Conservation (phyloP, 1,139 yeast species). For the Debaryomyces nepalensis region DNA sequence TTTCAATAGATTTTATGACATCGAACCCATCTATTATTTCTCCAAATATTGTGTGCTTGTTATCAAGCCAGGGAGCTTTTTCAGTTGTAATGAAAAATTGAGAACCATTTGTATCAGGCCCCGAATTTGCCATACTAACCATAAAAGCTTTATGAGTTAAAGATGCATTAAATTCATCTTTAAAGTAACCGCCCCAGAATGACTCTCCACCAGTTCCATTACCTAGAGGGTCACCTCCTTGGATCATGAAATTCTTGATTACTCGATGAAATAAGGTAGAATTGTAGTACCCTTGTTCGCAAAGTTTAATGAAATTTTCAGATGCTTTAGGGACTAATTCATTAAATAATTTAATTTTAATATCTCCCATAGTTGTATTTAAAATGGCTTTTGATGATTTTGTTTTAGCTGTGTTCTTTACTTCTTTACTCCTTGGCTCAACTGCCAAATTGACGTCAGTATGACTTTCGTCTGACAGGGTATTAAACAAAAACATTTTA, state of each 20-base stretch:
- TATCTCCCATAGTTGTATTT: constrained; percentile 54
- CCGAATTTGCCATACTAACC: constrained; percentile 51
- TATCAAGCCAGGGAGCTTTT: constrained; percentile 30
- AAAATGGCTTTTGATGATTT: constrained; percentile 26
- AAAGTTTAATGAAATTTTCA: constrained; percentile 46
- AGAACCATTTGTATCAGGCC: constrained; percentile 35
- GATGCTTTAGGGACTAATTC: constrained; percentile 22
- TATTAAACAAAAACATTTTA: constrained; percentile 39
- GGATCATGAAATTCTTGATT: constrained; percentile 55
- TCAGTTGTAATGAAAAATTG: constrained; percentile 40
- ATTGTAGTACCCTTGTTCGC: constrained; percentile 45
- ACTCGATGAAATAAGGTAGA: constrained; percentile 51
- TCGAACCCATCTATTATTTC: constrained; percentile 34
- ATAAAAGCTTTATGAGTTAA: constrained; percentile 47
- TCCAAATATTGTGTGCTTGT: constrained; percentile 38
- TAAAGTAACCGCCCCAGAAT: constrained; percentile 47
- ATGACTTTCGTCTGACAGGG: constrained; percentile 23
- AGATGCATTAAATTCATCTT: constrained; percentile 46
- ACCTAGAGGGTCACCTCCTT: constrained; percentile 57
- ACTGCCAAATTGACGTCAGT: constrained; percentile 20
- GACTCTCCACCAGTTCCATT: constrained; percentile 56
- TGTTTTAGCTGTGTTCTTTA: background rate
- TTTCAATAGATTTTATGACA: constrained; percentile 30
- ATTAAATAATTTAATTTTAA: constrained; percentile 27
- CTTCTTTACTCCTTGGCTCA: constrained; percentile 13